These are phyloP conservation scores for Euryodendron excelsum DNA, from an alignment of 148 eudicot species.

Conservation along the genomic window DNA sequence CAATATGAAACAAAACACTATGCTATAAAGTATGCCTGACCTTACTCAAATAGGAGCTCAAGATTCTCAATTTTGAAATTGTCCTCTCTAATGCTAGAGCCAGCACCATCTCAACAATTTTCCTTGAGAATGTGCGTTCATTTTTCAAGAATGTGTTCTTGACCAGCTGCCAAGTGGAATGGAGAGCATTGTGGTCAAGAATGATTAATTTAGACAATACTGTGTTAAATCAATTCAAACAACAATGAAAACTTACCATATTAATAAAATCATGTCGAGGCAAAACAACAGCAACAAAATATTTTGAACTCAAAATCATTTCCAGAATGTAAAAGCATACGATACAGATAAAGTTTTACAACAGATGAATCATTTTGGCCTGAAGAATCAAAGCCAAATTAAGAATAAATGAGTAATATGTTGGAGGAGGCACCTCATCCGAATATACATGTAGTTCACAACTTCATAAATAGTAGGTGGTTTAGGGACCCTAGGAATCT, in stretches of 20 bases:
- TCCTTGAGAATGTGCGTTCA: conserved; percentile 21
- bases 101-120: conserved; percentile 19
- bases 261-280: background rate
- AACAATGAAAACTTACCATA: too few species aligned
- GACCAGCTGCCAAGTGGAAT: conserved; percentile 18
- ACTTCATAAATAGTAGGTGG: too few species aligned
- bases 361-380: background rate
- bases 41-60: conserved; percentile 18
- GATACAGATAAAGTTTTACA: background rate
- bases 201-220: too few species aligned
- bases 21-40: background rate
- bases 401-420: too few species aligned
- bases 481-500: too few species aligned
- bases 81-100: conserved; percentile 20
- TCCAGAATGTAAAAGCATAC: background rate
- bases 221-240: background rate
- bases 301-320: background rate
- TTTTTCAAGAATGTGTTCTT: conserved; percentile 18
- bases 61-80: conserved; percentile 20
- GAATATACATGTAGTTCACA: too few species aligned
- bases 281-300: background rate
- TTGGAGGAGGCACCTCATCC: too few species aligned
- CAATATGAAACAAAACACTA: background rate
- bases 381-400: background rate
- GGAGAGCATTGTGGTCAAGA: background rate